Evolutionary conservation across 2,329 filamentous ascomycete genomes (phyloP).

Genomic region (Aureobasidium sp.): DNA sequence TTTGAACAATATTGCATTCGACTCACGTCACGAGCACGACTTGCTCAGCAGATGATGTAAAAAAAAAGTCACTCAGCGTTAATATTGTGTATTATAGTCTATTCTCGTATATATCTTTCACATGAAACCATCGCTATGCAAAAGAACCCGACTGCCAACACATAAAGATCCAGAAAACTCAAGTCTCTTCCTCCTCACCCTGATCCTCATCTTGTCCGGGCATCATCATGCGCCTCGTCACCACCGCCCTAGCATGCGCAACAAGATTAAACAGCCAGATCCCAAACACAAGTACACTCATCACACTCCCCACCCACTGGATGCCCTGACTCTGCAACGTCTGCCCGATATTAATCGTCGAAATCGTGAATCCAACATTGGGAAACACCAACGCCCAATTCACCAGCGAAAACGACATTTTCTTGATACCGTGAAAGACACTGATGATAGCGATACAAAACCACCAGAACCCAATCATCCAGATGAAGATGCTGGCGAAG

Average conservation of each 20-base stretch:
- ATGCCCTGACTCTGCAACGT: slow-evolving; percentile 46
- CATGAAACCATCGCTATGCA: neutral
- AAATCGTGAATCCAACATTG: slow-evolving; percentile 57
- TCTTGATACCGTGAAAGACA: slow-evolving; percentile 18
- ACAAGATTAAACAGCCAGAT: slow-evolving; percentile 49
- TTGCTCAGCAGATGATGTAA: too few species aligned
- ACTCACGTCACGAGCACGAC: too few species aligned
- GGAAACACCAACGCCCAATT: slow-evolving; percentile 58
- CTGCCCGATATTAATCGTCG: slow-evolving; percentile 50
- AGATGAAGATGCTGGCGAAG: slow-evolving; percentile 38
- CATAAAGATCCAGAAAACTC: neutral
- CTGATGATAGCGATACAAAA: slow-evolving; percentile 23
- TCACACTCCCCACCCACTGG: slow-evolving; percentile 47
- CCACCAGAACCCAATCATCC: slow-evolving; percentile 42
- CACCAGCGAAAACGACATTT: slow-evolving; percentile 36
- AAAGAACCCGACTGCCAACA: neutral
- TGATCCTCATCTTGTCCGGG: slow-evolving; percentile 55
- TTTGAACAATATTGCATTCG: too few species aligned
- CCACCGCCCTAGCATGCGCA: slow-evolving; percentile 44
- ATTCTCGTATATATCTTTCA: neutral
- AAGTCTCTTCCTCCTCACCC: slow-evolving; percentile 24
- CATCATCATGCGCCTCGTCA: slow-evolving; percentile 47
- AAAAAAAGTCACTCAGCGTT: too few species aligned
- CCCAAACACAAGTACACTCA: slow-evolving; percentile 49
- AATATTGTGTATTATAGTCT: neutral